Conservation (phyloP, 129 eudicot species). For the Cynara cardunculus region DNA sequence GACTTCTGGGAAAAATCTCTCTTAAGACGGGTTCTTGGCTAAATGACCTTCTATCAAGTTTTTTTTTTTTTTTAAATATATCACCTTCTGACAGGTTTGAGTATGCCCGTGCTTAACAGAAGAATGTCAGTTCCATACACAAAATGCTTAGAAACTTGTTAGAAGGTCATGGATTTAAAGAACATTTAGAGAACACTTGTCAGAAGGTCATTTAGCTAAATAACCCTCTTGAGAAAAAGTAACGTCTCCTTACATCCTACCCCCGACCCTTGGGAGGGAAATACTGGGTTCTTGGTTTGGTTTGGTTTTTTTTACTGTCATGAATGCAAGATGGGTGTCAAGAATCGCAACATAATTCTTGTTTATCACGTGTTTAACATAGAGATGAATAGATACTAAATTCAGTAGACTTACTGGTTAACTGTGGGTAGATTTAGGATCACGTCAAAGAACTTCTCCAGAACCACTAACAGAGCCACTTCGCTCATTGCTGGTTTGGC, state of each 20-base stretch:
- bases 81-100: background rate
- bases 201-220: background rate
- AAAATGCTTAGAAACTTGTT: background rate
- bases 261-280: background rate
- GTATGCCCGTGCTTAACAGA: background rate
- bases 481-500: slow-evolving; percentile 69
- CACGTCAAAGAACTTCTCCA: slow-evolving; percentile 80
- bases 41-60: background rate
- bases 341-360: background rate
- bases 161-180: background rate
- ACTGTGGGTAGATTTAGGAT: slow-evolving; percentile 75
- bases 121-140: background rate
- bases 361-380: background rate
- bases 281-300: background rate
- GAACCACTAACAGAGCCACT: slow-evolving; percentile 63
- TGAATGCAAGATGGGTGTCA: background rate
- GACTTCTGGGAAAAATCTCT: too few species aligned
- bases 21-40: background rate
- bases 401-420: slow-evolving; percentile 41
- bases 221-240: background rate
- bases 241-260: background rate
- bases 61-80: too few species aligned
- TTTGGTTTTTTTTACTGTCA: background rate
- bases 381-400: background rate
- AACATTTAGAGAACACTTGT: background rate